Base-by-base conservation (phyloP, 2,329 filamentous ascomycete species). In the Hymenoscyphus scutula region DNA sequence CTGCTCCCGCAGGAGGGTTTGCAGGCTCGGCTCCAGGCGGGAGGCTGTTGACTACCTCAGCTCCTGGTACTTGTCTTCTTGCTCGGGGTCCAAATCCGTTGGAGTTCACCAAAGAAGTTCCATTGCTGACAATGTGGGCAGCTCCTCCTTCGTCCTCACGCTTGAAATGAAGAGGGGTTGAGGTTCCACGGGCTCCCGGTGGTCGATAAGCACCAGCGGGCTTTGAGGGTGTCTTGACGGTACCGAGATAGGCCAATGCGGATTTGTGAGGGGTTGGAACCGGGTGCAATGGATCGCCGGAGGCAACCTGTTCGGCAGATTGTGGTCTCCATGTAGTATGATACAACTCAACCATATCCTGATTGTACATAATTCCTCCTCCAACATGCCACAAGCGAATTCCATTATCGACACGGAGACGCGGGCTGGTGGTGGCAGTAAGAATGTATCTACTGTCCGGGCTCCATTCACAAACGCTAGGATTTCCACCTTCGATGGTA, bases 151-250 rank as follows among this genome's bases (percentile, higher is more conserved):
- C 92, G 68, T 99, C 95, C 77, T 99, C 95, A 62, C 95, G 92
- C 82, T 96, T 96, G 82, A 98, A 99, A 70, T 95, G 91, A 66
- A 98, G 81, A 10, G 95, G 95, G 0, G 95, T 98, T 60, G 87
- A 84, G 66, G 90, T 87, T 59, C 95, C 95, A 69, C 95, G 90
- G 30, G 95, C 95, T 68, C 95, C 95, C 2, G 95, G 95, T 45
- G 95, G 95, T 55, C 95, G 89, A 76, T 99, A 99, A 2, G 95
- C 95, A 69, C 95, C 95, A n/a, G 91, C 92, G 53, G 95, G 92
- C 81, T 99, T 99, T 65, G 92, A 95, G 4, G 95, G 93, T 3
- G 93, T 94, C 84, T 98, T 98, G 72, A 91, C 88, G 3, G 89
- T 93, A 68, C 87, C 89, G 59, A 97, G 82, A 73, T 92, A 97